Base-by-base conservation (phyloP, 495 filamentous ascomycete genomes). In the Daldinia decipiens region DNA sequence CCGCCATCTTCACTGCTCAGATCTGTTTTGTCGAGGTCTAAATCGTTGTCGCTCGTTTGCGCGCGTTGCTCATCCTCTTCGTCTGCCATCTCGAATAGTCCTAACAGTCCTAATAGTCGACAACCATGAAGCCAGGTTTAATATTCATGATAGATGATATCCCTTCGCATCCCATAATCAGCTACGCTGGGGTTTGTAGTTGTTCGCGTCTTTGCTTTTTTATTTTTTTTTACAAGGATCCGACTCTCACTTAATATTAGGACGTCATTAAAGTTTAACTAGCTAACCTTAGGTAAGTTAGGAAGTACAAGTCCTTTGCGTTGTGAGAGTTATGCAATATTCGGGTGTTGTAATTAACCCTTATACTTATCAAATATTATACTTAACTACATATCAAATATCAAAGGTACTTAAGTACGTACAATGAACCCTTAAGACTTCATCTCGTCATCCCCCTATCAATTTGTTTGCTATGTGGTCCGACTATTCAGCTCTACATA, bases 1-100 rank as follows among this genome's bases (percentile, higher is more conserved):
- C 50, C 31, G 21, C 58, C 77, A 57, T 76, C 67, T n/a, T 78
- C 78, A 62, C 68, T 76, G 60, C 71, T 74, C 15, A 53, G 59
- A 34, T 76, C 77, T 54, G 58, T 74, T 39, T 45, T 43, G 53
- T 71, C 70, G 39, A 61, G 55, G 31, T 72, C 70, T 29, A 38
- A 32, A 12, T 70, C 71, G 55, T 57, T 70, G 34, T 65, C 62
- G 52, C 34, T 65, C 11, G 62, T 63, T 58, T 56, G 65, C 9
- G 50, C 54, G 6, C 47, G 47, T 11, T 71, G 50, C 17, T 71
- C 60, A 13, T 71, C 72, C 0, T 73, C 54, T n/a, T 38, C 24
- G 12, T 59, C 62, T 24, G 66, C 57, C 67, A 73, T 73, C 13
- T 59, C 27, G 8, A 19, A 21, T 32, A 13, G 31, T 53, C 45